Evolutionary conservation across 129 eudicot species (phyloP).

Genomic region (Helianthus annuus): HanXRQr2.0-SUNRISE NC_035438.2:77455365-77455864

Average conservation of each 20-base stretch:
- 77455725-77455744: neutral
- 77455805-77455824: neutral
- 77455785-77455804: conserved; percentile 1
- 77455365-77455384: neutral
- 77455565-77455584: no score
- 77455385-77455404: neutral
- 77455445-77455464: neutral
- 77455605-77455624: neutral
- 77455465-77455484: neutral
- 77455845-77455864: neutral
- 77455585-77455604: neutral
- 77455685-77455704: neutral
- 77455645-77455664: neutral
- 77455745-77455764: no score
- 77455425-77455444: neutral
- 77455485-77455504: conserved; percentile 12
- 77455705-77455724: neutral
- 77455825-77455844: neutral
- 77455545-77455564: neutral
- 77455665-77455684: neutral
- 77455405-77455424: neutral
- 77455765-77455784: no score
- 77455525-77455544: neutral
- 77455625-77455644: neutral
- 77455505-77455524: conserved; percentile 7